Evolutionary conservation across 257 asterid genomes (phyloP), one percentile per base, ranked within the genome.

Genomic region (Galeopsis tetrahit): DNA sequence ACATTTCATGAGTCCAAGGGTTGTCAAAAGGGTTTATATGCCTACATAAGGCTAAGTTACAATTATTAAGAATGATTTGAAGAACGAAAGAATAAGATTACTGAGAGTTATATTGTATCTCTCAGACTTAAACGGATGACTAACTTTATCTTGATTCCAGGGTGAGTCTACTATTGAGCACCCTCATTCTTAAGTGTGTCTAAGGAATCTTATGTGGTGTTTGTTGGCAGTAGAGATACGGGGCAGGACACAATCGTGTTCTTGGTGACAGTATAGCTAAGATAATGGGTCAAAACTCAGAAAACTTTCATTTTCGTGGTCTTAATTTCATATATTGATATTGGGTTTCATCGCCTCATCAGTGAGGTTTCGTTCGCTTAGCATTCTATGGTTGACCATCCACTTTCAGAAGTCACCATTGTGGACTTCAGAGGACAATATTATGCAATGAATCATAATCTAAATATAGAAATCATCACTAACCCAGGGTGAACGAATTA

Each of bases 361-460:
- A 39, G 46, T n/a, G 66, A 60, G 46, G 66, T 60, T 60, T 40
- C 10, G 31, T 39, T 43, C 55, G 53, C 13, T 38, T 59, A 31
- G 66, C 73, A 36, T 53, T 46, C 62, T 55, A 34, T 10, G n/a
- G 42, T 69, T 73, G 66, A 33, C 21, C 66, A 79, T 68, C 65
- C n/a, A 52, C 76, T 65, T 69, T 48, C 36, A 76, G 58, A 76
- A 38, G 33, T 68, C 58, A 9, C 13, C 11, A 21, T 40, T 2
- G 15, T 39, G 17, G 69, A 63, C 63, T 56, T 67, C 42, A 64
- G 70, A 43, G 64, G 32, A 28, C 17, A 53, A 44, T 38, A 60
- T 64, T 32, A 69, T 34, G 65, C 79, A 66, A 66, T 44, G 43
- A 70, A 21, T 69, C 68, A 3, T 39, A 42, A 49, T 53, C 52